Evolutionary conservation across 306 rosid genomes (phyloP).

Genomic region (Quercus bicolor): DNA sequence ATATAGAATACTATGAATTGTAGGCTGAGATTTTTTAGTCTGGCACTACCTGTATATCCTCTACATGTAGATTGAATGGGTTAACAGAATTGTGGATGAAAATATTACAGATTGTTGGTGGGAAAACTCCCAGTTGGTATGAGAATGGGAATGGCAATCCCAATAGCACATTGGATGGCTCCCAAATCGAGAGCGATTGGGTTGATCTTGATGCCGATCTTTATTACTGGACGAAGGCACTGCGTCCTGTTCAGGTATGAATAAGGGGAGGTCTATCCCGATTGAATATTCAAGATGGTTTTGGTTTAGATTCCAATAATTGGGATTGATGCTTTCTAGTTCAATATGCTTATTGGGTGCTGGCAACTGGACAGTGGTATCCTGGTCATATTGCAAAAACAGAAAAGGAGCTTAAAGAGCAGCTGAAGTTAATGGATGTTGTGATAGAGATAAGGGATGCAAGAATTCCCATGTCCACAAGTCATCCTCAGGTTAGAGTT

Average conservation of each 20-base stretch:
- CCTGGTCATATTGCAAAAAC: constrained; percentile 99
- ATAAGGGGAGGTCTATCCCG: not conserved
- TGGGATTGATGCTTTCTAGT: not conserved
- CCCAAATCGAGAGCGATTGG: constrained; percentile 50
- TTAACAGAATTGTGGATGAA: constrained; percentile 1
- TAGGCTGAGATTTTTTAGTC: not conserved
- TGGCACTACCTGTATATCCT: too few relatives aligned
- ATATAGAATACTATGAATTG: not conserved
- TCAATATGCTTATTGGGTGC: constrained; percentile 20
- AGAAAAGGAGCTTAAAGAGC: constrained; percentile 83
- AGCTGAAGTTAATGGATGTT: constrained; percentile 88
- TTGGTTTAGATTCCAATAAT: not conserved
- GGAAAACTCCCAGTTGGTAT: constrained; percentile 40
- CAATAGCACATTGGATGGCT: constrained; percentile 19
- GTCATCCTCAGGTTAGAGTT: constrained; percentile 80
- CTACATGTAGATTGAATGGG: not conserved
- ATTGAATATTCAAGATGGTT: not conserved
- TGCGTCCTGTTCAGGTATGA: constrained; percentile 87
- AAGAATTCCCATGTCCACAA: constrained; percentile 83
- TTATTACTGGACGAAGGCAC: constrained; percentile 76
- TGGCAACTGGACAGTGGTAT: constrained; percentile 71
- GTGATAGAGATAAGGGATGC: constrained; percentile 94
- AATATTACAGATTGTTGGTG: constrained; percentile 71
- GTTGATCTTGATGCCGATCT: constrained; percentile 68
- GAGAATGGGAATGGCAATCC: constrained; percentile 35